phyloP scores from a whole-genome alignment of 129 eudicot genomes.

The Ambrosia artemisiifolia region DNA sequence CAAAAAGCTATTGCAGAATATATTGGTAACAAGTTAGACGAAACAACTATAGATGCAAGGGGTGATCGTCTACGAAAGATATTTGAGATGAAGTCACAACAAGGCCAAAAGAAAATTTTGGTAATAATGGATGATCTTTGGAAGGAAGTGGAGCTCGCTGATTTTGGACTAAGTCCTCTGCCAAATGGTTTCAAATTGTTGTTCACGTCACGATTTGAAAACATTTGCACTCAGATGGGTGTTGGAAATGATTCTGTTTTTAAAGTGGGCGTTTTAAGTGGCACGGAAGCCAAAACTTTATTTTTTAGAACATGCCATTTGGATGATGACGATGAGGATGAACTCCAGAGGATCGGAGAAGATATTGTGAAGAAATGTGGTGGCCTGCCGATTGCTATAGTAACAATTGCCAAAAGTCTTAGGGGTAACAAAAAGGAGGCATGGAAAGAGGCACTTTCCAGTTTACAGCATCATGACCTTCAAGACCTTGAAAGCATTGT shows the following conservation, averaged over 20 bases:
- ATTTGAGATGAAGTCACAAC: neutral
- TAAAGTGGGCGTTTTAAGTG: neutral
- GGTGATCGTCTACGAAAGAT: neutral
- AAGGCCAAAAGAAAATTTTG: conserved; percentile 1
- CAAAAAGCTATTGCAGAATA: conserved; percentile 2
- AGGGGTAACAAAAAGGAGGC: neutral
- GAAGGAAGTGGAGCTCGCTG: neutral
- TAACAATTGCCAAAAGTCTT: neutral
- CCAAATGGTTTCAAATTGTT: conserved; percentile 11
- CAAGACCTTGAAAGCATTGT: neutral
- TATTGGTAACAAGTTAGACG: neutral
- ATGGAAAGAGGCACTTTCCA: neutral
- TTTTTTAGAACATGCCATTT: neutral
- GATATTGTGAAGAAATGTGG: neutral
- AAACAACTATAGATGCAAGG: conserved; percentile 5
- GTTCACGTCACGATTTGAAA: neutral
- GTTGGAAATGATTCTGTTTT: neutral
- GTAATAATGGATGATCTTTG: conserved; percentile 18
- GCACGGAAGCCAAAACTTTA: neutral
- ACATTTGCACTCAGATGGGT: conserved; percentile 6
- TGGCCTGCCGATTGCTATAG: neutral
- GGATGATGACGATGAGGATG: neutral
- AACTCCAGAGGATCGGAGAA: neutral
- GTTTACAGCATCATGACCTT: neutral
- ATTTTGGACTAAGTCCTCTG: conserved; percentile 8